Evolutionary conservation across 495 filamentous ascomycete species (phyloP).

Genomic region (Tetracladium setigerum): DNA sequence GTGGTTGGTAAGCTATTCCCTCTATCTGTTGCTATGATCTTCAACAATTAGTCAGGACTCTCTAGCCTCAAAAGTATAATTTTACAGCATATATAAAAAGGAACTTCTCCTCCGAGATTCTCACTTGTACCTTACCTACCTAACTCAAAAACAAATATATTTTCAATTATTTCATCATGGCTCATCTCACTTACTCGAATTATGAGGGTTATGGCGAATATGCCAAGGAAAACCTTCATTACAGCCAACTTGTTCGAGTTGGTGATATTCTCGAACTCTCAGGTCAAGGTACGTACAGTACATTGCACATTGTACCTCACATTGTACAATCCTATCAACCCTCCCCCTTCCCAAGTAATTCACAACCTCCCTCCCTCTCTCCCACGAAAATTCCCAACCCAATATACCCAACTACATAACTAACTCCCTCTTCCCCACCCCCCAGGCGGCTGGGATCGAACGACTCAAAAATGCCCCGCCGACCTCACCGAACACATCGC

Average conservation of each 20-base stretch:
- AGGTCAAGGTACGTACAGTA: constrained; percentile 43
- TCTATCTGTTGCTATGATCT: too few relatives aligned
- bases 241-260: constrained; percentile 47
- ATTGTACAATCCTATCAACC: too few relatives aligned
- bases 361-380: neutral
- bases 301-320: too few relatives aligned
- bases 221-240: constrained; percentile 29
- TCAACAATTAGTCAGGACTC: too few relatives aligned
- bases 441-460: constrained; percentile 44
- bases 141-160: too few relatives aligned
- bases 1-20: too few relatives aligned
- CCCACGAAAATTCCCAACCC: too few relatives aligned
- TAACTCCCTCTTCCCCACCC: neutral
- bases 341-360: neutral
- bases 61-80: too few relatives aligned
- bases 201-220: constrained; percentile 35
- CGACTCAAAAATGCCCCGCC: constrained; percentile 27
- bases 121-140: too few relatives aligned
- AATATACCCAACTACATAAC: neutral
- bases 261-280: constrained; percentile 44
- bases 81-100: too few relatives aligned
- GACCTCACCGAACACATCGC: constrained; percentile 42
- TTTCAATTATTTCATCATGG: constrained; percentile 24
- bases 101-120: too few relatives aligned
- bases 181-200: constrained; percentile 33